Percentiles rank a stretch among this genome's conserved stretches.
These are phyloP conservation scores for Amauroascus verrucosus DNA, from an alignment of 2,329 filamentous ascomycete species.

Conservation along the genomic window DNA sequence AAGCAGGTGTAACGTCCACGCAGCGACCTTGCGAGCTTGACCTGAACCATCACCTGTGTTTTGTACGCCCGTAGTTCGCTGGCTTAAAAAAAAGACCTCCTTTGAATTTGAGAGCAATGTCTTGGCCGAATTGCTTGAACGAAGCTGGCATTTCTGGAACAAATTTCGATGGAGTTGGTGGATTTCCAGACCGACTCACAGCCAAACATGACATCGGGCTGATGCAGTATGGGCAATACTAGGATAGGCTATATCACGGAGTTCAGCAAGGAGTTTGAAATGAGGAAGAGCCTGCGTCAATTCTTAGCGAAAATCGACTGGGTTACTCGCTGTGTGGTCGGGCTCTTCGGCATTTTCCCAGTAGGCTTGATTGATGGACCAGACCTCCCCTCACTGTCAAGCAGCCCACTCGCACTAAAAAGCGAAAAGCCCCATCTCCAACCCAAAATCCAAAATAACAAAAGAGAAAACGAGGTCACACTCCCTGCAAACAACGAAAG, in stretches of 20 bases:
- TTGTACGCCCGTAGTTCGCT: not conserved
- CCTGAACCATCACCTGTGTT: not conserved
- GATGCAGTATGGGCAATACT: not conserved
- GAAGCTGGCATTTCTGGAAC: conserved; percentile 4
- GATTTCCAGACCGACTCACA: conserved; percentile 1
- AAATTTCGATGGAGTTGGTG: not conserved
- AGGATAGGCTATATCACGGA: no score
- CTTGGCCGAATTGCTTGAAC: conserved; percentile 6
- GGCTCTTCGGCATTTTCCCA: not conserved
- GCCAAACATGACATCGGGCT: not conserved
- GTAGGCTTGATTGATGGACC: no score
- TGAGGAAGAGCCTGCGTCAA: not conserved
- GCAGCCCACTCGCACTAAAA: not conserved
- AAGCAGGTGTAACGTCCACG: conserved; percentile 2
- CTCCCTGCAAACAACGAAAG: not conserved
- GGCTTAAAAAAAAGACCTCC: not conserved
- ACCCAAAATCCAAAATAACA: no score
- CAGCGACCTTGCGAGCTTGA: not conserved
- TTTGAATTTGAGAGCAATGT: conserved; percentile 11
- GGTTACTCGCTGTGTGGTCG: not conserved
- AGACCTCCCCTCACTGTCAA: conserved; percentile 1
- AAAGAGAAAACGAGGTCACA: conserved; percentile 2
- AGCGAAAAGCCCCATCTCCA: not conserved
- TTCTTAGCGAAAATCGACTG: not conserved
- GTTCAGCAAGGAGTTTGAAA: not conserved